Percentiles rank a stretch among this genome's conserved stretches.
phyloP scores from a whole-genome alignment of 1,284 basidiomycete species.

The Sanguinoderma infundibulare region DNA sequence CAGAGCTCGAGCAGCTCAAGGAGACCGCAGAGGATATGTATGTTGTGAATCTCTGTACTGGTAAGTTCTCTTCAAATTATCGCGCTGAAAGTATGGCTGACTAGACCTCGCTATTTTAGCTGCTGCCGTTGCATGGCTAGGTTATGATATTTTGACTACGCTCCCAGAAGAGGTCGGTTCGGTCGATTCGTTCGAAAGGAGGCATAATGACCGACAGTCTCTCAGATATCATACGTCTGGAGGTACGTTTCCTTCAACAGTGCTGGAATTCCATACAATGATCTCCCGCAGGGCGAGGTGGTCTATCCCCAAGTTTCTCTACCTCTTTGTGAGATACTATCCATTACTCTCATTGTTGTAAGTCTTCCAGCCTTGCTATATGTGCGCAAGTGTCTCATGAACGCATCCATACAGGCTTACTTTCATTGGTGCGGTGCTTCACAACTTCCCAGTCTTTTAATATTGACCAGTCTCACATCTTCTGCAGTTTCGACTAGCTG shows the following conservation, averaged over 20 bases:
- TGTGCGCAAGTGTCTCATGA: background rate
- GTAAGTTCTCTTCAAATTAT: background rate
- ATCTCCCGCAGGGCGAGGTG: slow-evolving; percentile 11
- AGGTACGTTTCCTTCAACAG: background rate
- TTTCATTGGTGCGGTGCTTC: background rate
- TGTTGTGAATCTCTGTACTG: slow-evolving; percentile 9
- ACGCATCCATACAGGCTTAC: background rate
- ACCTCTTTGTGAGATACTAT: slow-evolving; percentile 19
- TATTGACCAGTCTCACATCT: background rate
- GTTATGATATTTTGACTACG: slow-evolving; percentile 15
- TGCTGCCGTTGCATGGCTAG: slow-evolving; percentile 15
- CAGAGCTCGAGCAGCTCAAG: slow-evolving; percentile 6
- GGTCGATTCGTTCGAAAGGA: background rate
- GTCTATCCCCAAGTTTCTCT: slow-evolving; percentile 18
- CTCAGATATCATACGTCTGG: slow-evolving; percentile 15
- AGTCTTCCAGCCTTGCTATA: background rate
- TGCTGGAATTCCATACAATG: background rate
- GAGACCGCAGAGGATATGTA: slow-evolving; percentile 5
- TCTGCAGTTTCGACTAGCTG: slow-evolving; percentile 3
- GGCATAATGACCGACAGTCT: background rate
- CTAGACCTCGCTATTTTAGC: background rate
- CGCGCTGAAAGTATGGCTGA: background rate
- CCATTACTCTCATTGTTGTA: slow-evolving; percentile 13
- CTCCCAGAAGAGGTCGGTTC: slow-evolving; percentile 17
- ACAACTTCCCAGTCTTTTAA: background rate